These are phyloP conservation scores for Lophiostoma macrostomum DNA, from an alignment of 495 filamentous ascomycete species.

Conservation along the genomic window DNA sequence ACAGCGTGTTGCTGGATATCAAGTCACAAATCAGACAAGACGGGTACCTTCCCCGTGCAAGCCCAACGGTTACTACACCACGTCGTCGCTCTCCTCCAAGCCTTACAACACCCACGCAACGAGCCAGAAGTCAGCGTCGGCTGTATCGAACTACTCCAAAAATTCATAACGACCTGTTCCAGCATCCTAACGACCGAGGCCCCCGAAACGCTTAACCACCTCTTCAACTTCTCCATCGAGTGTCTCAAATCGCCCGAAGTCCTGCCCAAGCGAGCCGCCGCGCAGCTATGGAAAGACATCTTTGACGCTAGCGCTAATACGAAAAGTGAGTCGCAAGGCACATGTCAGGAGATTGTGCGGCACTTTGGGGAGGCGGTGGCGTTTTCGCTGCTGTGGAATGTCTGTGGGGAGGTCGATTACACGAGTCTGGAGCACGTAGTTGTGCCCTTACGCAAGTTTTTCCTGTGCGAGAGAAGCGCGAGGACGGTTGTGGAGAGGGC, in stretches of 20 bases:
- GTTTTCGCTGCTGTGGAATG: constrained; percentile 26
- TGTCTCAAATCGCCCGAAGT: constrained; percentile 70
- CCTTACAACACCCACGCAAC: constrained; percentile 50
- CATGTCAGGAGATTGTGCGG: constrained; percentile 22
- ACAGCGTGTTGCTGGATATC: constrained; percentile 75
- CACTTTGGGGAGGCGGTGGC: constrained; percentile 24
- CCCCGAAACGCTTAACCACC: constrained; percentile 54
- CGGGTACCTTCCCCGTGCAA: constrained; percentile 51
- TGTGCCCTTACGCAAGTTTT: constrained; percentile 26
- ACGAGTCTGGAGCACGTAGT: constrained; percentile 26
- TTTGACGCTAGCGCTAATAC: constrained; percentile 17
- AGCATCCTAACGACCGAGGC: constrained; percentile 54
- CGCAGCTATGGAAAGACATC: constrained; percentile 66
- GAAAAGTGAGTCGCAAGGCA: constrained; percentile 10
- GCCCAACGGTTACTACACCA: constrained; percentile 60
- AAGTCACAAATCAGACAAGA: constrained; percentile 51
- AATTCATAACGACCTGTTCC: constrained; percentile 63
- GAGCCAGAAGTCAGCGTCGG: constrained; percentile 81
- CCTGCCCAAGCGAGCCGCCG: constrained; percentile 74
- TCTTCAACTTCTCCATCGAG: constrained; percentile 76
- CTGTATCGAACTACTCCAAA: constrained; percentile 67
- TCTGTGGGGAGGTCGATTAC: constrained; percentile 30
- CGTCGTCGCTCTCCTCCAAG: constrained; percentile 31
- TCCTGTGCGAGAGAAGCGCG: constrained; percentile 15
- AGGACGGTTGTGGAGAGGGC: constrained; percentile 17